phyloP scores from a whole-genome alignment of 2,329 filamentous ascomycete genomes.

The Pseudogymnoascus sp. region DNA sequence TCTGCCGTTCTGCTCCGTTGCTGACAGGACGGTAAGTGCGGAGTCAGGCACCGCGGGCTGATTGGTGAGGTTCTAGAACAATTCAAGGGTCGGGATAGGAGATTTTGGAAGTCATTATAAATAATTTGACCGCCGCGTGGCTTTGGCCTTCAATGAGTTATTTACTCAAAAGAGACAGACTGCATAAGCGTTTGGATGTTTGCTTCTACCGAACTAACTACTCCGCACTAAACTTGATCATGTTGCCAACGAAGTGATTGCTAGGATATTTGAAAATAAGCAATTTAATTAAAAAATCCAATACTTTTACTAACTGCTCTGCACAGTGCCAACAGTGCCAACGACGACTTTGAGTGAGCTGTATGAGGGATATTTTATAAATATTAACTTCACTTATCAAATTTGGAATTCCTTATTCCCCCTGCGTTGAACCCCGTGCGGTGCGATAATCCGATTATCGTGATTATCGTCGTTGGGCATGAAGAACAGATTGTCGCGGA shows the following conservation, averaged over 20 bases:
- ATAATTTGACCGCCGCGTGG: background rate
- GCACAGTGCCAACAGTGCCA: background rate
- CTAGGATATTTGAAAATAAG: background rate
- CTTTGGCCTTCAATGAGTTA: background rate
- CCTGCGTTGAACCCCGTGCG: background rate
- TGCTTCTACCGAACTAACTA: background rate
- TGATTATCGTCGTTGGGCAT: background rate
- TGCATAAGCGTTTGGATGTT: background rate
- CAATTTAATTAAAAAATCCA: background rate
- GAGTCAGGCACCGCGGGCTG: background rate
- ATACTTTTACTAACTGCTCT: background rate
- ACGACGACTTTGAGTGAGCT: background rate
- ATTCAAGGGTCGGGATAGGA: background rate
- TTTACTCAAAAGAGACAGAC: background rate
- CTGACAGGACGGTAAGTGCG: background rate
- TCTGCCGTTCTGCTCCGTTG: too few species aligned
- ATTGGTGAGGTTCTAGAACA: background rate
- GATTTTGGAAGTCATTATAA: background rate
- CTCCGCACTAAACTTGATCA: too few species aligned
- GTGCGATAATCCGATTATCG: background rate
- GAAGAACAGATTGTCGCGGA: background rate
- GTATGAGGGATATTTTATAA: background rate
- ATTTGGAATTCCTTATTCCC: background rate
- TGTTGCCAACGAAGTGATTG: too few species aligned
- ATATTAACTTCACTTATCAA: background rate